A percentile compares a stretch with the other conserved stretches of the same genome.
Conservation (phyloP, 2,329 filamentous ascomycete species). For the Fusarium begoniae region DNA sequence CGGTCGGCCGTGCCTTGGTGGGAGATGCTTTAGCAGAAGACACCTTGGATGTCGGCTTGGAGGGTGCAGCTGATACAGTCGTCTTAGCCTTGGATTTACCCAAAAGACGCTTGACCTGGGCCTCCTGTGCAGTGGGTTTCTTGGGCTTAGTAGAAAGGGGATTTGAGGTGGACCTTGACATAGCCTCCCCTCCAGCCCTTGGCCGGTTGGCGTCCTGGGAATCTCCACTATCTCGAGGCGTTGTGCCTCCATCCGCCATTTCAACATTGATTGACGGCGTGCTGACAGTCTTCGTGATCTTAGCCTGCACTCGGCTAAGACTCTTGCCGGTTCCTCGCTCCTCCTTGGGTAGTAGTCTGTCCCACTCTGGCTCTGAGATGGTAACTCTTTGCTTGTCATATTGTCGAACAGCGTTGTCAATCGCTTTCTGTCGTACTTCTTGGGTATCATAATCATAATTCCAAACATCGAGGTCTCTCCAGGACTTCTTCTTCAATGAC, state of each 20-base stretch:
- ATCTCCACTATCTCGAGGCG: constrained; percentile 51
- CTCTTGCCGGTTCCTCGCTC: constrained; percentile 68
- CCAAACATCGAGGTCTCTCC: constrained; percentile 73
- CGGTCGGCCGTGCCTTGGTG: constrained; percentile 52
- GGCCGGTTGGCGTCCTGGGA: constrained; percentile 44
- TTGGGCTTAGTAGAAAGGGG: constrained; percentile 63
- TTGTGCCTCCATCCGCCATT: constrained; percentile 59
- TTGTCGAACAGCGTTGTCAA: constrained; percentile 68
- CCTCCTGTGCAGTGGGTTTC: constrained; percentile 63
- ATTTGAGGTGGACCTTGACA: constrained; percentile 62
- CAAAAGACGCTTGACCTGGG: constrained; percentile 65
- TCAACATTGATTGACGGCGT: constrained; percentile 61
- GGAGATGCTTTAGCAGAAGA: constrained; percentile 48
- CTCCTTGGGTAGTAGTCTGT: constrained; percentile 65
- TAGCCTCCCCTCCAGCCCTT: constrained; percentile 51
- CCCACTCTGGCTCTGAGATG: constrained; percentile 67
- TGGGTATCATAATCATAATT: constrained; percentile 64
- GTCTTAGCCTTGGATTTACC: constrained; percentile 49
- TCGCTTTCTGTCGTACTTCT: constrained; percentile 66
- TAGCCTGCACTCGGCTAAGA: constrained; percentile 69
- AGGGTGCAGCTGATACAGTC: constrained; percentile 43
- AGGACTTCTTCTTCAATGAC: constrained; percentile 65
- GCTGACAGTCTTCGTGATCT: constrained; percentile 60
- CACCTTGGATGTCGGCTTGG: constrained; percentile 53
- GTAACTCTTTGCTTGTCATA: constrained; percentile 69